Base-by-base conservation (phyloP, 2,329 filamentous ascomycete species). In the Aspergillus ruber region DNA sequence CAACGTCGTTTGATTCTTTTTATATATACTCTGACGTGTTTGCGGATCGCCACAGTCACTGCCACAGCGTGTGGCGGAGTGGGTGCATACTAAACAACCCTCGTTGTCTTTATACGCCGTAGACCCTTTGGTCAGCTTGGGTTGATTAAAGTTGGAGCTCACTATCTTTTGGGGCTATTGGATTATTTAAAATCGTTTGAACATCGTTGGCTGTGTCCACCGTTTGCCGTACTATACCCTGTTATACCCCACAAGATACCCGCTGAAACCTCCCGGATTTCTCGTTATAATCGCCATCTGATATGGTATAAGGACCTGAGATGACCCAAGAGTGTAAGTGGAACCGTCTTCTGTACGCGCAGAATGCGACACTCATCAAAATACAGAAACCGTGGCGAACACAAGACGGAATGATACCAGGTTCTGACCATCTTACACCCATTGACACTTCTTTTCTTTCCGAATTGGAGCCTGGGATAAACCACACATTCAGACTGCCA, bases 51-150 rank as follows among this genome's bases (percentile, higher is more conserved):
- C 58, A 60, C 57, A 42, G 48, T 46, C 50, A 47, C 43, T 43
- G 47, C 43, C 58, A 56, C 56, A 56, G 47, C 55, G 57, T 68
- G 66, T 69, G 66, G 66, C 66, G 66, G 61, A 69, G 66, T 57
- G 54, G 50, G 52, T 67, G 63, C 62, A 64, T 61, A 48, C 48
- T 46, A 52, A 57, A 54, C 56, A 44, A 29, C 25, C 25, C 25
- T 29, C 25, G 25, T 29, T 29, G 25, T 29, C 25, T 29, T 29
- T 29, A 29, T 29, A 12, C 8, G 25, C 4, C 25, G 9, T 10
- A 10, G 25, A 29, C 25, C 25, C 25, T 29, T 29, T 12, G 25
- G 9, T 29, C 25, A 27, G 25, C 25, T 27, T 27, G 25, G 25
- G 25, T 10, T 27, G 4, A 4, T 12, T 29, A 29, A 5, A 29